Evolutionary conservation across 805 yeast genomes (phyloP).

Genomic region (Candida coquimbonensis): DNA sequence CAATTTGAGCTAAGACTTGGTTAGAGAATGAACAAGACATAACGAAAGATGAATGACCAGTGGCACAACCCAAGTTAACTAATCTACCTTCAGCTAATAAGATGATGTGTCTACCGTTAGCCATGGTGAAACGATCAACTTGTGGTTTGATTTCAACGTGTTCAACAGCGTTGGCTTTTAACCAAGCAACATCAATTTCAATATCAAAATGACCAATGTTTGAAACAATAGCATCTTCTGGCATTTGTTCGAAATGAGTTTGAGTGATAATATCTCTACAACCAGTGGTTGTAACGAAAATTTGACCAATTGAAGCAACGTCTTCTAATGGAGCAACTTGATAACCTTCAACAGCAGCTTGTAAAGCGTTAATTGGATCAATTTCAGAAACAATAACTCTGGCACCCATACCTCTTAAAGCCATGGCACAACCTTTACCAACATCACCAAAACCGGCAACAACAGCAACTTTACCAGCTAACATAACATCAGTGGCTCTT

Average conservation of each 20-base stretch:
- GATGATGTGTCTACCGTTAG: constrained; percentile 87
- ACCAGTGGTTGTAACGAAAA: constrained; percentile 98
- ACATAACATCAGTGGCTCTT: constrained; percentile 99
- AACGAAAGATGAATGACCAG: constrained; percentile 98
- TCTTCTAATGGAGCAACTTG: constrained; percentile 94
- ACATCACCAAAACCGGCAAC: constrained; percentile 99
- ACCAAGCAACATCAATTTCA: constrained; percentile 99
- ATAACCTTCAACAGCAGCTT: constrained; percentile 98
- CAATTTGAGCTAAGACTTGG: constrained; percentile 98
- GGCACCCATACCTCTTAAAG: constrained; percentile 98
- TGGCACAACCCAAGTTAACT: constrained; percentile 99
- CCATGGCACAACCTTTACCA: constrained; percentile 99
- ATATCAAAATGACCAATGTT: constrained; percentile 99
- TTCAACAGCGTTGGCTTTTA: constrained; percentile 87
- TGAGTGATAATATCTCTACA: constrained; percentile 96
- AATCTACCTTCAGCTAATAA: constrained; percentile 98
- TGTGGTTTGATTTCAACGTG: constrained; percentile 98
- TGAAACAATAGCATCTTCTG: constrained; percentile 98
- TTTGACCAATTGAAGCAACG: constrained; percentile 89
- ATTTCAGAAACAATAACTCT: constrained; percentile 95
- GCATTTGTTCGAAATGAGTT: constrained; percentile 84
- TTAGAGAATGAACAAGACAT: constrained; percentile 99
- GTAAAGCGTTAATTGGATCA: constrained; percentile 98
- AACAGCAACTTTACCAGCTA: constrained; percentile 98
- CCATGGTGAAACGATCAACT: constrained; percentile 93